phyloP scores from a whole-genome alignment of 805 yeast genomes.

The Teunomyces aglyptinius region DNA sequence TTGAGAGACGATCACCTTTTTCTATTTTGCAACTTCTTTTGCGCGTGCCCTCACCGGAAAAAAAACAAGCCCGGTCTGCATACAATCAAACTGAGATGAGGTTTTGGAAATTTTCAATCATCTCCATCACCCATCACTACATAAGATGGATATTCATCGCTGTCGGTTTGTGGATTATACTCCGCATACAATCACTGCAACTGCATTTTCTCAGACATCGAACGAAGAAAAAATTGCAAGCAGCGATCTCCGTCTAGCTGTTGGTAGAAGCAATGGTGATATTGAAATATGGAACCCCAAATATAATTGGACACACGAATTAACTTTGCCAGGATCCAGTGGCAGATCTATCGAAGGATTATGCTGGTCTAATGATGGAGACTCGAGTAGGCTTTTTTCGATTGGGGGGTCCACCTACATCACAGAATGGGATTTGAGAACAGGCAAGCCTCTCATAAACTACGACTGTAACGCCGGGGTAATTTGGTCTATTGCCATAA shows the following conservation, averaged over 20 bases:
- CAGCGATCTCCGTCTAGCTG: slow-evolving; percentile 70
- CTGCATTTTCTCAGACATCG: slow-evolving; percentile 70
- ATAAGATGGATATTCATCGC: slow-evolving; percentile 73
- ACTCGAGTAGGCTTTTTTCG: slow-evolving; percentile 70
- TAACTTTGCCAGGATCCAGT: slow-evolving; percentile 67
- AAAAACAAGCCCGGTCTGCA: not conserved
- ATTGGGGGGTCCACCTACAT: slow-evolving; percentile 90
- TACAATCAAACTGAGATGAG: slow-evolving; percentile 8
- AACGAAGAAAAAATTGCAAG: slow-evolving; percentile 36
- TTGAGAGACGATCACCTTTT: not conserved
- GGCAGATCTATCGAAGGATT: slow-evolving; percentile 88
- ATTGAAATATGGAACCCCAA: slow-evolving; percentile 94
- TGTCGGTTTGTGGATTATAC: slow-evolving; percentile 88
- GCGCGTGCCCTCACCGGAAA: slow-evolving; percentile 4
- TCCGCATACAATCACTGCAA: slow-evolving; percentile 79
- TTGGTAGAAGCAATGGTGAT: slow-evolving; percentile 92
- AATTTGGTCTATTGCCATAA: slow-evolving; percentile 82
- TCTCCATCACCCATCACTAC: not conserved
- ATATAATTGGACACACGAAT: slow-evolving; percentile 77
- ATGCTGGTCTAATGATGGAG: slow-evolving; percentile 64
- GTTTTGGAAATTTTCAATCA: slow-evolving; percentile 8
- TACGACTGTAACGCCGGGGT: slow-evolving; percentile 91
- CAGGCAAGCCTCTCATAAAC: slow-evolving; percentile 70
- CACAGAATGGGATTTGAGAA: slow-evolving; percentile 86
- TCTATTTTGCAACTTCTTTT: not conserved